A percentile compares a stretch with the other conserved stretches of the same genome.
These are phyloP conservation scores for Aspergillus bertholletiae DNA, from an alignment of 495 filamentous ascomycete species.

Conservation along the genomic window DNA sequence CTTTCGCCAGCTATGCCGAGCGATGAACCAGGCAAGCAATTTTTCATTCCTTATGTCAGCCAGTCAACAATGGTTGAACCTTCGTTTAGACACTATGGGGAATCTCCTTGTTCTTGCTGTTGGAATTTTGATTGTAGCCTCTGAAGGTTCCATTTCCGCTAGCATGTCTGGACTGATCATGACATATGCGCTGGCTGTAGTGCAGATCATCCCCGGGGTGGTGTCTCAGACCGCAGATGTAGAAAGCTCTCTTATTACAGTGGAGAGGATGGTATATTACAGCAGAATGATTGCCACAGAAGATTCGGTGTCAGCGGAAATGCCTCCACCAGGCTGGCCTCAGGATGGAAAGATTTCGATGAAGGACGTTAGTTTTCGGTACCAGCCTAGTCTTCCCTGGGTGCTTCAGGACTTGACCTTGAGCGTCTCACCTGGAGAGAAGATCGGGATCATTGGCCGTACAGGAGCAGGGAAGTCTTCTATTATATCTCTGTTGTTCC, in stretches of 20 bases:
- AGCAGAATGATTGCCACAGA: slow-evolving; percentile 85
- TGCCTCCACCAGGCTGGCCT: slow-evolving; percentile 73
- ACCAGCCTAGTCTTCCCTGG: slow-evolving; percentile 75
- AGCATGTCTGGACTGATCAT: slow-evolving; percentile 1
- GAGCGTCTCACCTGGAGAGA: slow-evolving; percentile 77
- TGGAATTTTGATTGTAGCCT: not conserved
- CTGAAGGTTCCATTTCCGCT: not conserved
- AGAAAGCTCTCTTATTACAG: slow-evolving; percentile 96
- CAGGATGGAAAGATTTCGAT: slow-evolving; percentile 85
- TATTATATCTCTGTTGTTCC: slow-evolving; percentile 93
- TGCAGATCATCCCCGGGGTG: not conserved
- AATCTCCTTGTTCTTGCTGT: not conserved
- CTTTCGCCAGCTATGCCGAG: not conserved
- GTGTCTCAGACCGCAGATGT: slow-evolving; percentile 25
- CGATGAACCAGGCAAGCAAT: not conserved
- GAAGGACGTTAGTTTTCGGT: slow-evolving; percentile 85
- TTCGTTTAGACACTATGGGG: not conserved
- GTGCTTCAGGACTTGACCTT: slow-evolving; percentile 77
- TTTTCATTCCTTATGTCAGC: not conserved
- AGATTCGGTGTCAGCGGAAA: slow-evolving; percentile 65
- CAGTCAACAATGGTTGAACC: not conserved
- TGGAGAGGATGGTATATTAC: slow-evolving; percentile 92
- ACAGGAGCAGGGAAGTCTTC: slow-evolving; percentile 93
- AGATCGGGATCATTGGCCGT: slow-evolving; percentile 89
- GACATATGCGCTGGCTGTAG: not conserved